phyloP scores from a whole-genome alignment of 2,329 filamentous ascomycete species.

The Trichoderma afroharzianum region DNA sequence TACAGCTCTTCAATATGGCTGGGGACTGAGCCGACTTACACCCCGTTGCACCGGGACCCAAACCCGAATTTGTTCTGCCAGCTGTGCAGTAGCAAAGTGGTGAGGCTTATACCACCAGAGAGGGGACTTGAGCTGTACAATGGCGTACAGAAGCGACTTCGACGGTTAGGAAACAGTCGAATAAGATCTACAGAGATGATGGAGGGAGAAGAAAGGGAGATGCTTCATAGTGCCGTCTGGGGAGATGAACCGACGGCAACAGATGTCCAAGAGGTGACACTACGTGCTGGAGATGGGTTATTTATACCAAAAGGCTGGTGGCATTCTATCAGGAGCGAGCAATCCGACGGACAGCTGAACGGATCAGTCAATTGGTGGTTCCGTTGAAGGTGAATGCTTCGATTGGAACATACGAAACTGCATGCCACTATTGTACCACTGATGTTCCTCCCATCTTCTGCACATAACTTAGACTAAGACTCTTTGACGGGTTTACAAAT shows the following conservation, averaged over 20 bases:
- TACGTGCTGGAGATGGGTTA: conserved; percentile 51
- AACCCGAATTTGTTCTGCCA: conserved; percentile 94
- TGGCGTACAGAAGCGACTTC: conserved; percentile 42
- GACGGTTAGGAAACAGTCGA: conserved; percentile 38
- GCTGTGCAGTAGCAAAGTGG: conserved; percentile 65
- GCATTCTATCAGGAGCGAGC: conserved; percentile 42
- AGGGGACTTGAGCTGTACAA: conserved; percentile 63
- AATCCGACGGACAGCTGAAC: conserved; percentile 35
- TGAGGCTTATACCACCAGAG: conserved; percentile 67
- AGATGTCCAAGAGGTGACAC: conserved; percentile 47
- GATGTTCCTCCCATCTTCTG: not conserved
- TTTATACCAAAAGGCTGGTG: conserved; percentile 45
- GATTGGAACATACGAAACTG: not conserved
- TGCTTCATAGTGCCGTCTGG: conserved; percentile 72
- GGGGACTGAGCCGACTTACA: conserved; percentile 80
- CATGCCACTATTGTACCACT: not conserved
- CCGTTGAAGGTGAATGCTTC: conserved; percentile 24
- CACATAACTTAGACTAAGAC: not conserved
- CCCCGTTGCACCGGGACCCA: conserved; percentile 86
- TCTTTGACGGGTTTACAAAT: conserved; percentile 1
- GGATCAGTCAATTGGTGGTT: conserved; percentile 48
- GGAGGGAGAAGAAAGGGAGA: conserved; percentile 66
- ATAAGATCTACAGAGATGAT: conserved; percentile 89
- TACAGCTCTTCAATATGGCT: conserved; percentile 88
- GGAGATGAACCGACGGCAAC: conserved; percentile 28